Evolutionary conservation across 192 early-diverging fungal species (phyloP).

Genomic region (Podila horticola): DNA sequence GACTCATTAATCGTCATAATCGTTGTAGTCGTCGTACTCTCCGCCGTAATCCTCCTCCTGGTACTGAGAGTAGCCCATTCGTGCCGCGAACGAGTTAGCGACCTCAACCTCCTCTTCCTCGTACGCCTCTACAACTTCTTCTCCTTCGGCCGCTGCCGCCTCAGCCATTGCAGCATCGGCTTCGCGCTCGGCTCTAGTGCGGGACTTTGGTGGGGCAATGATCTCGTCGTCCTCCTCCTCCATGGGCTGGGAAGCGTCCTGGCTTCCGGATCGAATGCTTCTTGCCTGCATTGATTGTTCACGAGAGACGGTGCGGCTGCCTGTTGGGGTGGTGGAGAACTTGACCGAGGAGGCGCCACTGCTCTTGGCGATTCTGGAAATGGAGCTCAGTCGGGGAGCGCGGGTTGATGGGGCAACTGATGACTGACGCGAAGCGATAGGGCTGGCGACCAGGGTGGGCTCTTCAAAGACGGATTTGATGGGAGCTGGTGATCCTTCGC

Average conservation of each 20-base stretch:
- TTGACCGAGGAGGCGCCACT: conserved; percentile 39
- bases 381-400: conserved; percentile 56
- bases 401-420: conserved; percentile 55
- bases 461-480: conserved; percentile 49
- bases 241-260: conserved; percentile 29
- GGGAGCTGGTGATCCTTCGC: conserved; percentile 13
- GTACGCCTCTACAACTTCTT: conserved; percentile 56
- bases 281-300: conserved; percentile 47
- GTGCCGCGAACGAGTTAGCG: conserved; percentile 18
- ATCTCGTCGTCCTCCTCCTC: conserved; percentile 58
- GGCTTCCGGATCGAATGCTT: conserved; percentile 34
- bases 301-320: conserved; percentile 45
- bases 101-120: conserved; percentile 53
- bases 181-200: conserved; percentile 38
- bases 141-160: conserved; percentile 37
- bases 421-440: conserved; percentile 38
- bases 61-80: conserved; percentile 27
- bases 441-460: conserved; percentile 30
- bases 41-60: conserved; percentile 33
- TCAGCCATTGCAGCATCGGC: conserved; percentile 33
- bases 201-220: conserved; percentile 43
- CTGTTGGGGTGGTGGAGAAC: conserved; percentile 39
- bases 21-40: conserved; percentile 47
- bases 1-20: conserved; percentile 16
- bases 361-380: conserved; percentile 49